Evolutionary conservation across 2,329 filamentous ascomycete genomes (phyloP).

Genomic region (Hymenotorrendiella dingleyae): DNA sequence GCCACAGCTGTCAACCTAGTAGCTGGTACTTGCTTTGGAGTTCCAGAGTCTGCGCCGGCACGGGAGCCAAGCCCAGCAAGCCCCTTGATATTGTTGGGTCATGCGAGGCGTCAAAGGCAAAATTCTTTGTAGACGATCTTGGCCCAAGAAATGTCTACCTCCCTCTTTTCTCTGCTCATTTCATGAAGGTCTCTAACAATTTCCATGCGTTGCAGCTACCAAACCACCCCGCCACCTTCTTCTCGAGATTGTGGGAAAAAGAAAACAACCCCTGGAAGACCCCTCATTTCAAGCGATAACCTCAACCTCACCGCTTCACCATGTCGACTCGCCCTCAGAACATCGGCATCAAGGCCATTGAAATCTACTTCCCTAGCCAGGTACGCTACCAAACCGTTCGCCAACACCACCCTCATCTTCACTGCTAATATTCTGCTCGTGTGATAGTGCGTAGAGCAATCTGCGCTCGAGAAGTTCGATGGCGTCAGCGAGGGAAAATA

Average conservation of each 20-base stretch:
- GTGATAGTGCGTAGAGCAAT: conserved; percentile 72
- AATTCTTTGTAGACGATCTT: too few species aligned
- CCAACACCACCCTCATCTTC: neutral
- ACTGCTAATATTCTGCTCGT: conserved; percentile 15
- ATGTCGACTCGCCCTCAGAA: conserved; percentile 79
- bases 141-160: too few species aligned
- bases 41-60: too few species aligned
- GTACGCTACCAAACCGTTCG: conserved; percentile 42
- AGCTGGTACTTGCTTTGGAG: too few species aligned
- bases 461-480: conserved; percentile 80
- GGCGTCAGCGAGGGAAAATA: conserved; percentile 78
- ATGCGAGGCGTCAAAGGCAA: too few species aligned
- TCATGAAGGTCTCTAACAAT: too few species aligned
- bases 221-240: neutral
- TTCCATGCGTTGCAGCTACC: neutral
- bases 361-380: conserved; percentile 83
- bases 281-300: conserved; percentile 5
- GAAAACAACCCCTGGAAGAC: conserved; percentile 1
- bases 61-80: too few species aligned
- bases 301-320: conserved; percentile 24
- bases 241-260: neutral
- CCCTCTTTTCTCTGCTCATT: too few species aligned
- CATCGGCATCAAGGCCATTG: conserved; percentile 89
- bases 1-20: too few species aligned
- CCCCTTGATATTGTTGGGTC: too few species aligned